Evolutionary conservation across 192 early-diverging fungal species (phyloP), one percentile per base, ranked within the genome.

Genomic region (Coemansia javaensis): DNA sequence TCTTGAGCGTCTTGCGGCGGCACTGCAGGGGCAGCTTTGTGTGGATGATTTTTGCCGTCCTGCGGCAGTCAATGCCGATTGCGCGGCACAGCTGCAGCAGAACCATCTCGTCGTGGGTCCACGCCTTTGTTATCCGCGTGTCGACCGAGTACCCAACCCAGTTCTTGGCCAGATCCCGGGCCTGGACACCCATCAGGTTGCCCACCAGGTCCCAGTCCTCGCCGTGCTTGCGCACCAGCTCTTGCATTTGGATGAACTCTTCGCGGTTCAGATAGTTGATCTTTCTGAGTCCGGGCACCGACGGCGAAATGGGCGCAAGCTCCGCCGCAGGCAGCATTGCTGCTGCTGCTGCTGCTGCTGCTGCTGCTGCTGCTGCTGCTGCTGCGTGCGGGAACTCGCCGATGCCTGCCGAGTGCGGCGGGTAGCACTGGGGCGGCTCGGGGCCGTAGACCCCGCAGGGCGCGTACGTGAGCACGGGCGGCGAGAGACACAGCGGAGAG

Each of bases 11-110:
- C 37, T 72, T 72, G 46, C 61, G 52, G 4, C 68, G 50, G 31
- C 60, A 63, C 36, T 72, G 68, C 25, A 63, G 52, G 16, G 68
- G 68, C 22, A 72, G 52, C 34, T 72, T 72, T 14, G 68, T 56
- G 7, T 50, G 52, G 12, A 72, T 72, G 21, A 72, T 59, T 38
- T 56, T 57, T 48, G 68, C 56, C 1, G 68, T 50, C 17, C 48
- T 40, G 18, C 60, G 40, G 34, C 60, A 64, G 43, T 40, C 23
- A 15, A 72, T 59, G 25, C 56, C 56, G 32, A 60, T 37, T 4
- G 45, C 35, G 18, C 60, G 61, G 28, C 68, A 72, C 13, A 51
- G 8, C 2, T 34, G 39, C 16, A 72, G 40, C 1, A 64, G 36
- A 25, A 55, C 61, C 18, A 54, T 72, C 33, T 72, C 68, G 16